Evolutionary conservation across 164 flowering plant species (phyloP), one percentile per base, ranked within the genome.

Genomic region (Nelumbo lutea): DNA sequence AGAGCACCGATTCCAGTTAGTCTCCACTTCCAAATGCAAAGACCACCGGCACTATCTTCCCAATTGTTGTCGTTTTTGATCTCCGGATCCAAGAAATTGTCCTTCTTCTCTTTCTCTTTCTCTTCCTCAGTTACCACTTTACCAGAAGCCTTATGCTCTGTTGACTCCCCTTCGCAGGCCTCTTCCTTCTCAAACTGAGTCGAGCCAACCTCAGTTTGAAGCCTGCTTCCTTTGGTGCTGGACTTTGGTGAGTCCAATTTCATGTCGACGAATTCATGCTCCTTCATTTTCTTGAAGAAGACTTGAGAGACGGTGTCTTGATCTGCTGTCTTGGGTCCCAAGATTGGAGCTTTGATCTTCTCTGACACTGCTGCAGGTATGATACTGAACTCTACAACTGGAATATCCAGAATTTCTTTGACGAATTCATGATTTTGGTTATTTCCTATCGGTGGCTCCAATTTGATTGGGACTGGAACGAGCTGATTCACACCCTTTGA

Each of bases 251-350:
- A 80, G 76, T 78, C 86, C 73, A 85, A 59, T 82, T 80, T 82
- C 84, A 84, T 87, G 88, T 85, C 91, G 89, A 76, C 89, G 42
- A 85, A 83, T 84, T 87, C 82, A 52, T 72, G 79, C 74, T 84
- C 83, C 79, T 82, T 77, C 72, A 74, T 62, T 76, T 82, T 79
- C 66, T 77, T 81, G 80, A 83, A 83, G 84, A 75, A 81, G 75
- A 82, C 83, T 70, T 75, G 79, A 7, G 84, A 76, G 40, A 70
- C 56, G 48, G 67, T 42, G 10, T 78, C 82, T 61, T 76, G 79
- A 76, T 84, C 83, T 14, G 72, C 80, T 10, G 48, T 79, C 14
- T 13, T 43, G 6, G 46, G 56, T 69, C 13, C 79, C 38, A 45
- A 9, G 45, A 6, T 47, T 13, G 75, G 67, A 52, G 59, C 59